Percentiles rank a stretch among this genome's conserved stretches.
Evolutionary conservation across 495 filamentous ascomycete species (phyloP).

Genomic region (Cenococcum geophilum): DNA sequence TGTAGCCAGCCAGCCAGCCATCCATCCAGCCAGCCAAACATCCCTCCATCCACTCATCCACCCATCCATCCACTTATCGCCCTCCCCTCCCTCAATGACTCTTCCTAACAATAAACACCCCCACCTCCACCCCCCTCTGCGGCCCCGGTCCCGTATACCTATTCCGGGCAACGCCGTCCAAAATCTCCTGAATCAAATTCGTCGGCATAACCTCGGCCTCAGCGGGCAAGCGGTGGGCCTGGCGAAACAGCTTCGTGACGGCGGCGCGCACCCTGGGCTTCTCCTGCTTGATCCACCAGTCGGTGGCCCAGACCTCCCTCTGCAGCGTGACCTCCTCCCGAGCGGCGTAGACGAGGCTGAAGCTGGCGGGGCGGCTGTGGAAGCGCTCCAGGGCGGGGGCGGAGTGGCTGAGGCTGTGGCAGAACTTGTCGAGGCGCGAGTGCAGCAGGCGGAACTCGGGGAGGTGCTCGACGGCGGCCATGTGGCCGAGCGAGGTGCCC

Average conservation of each 20-base stretch:
- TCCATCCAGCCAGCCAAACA: too few relatives aligned
- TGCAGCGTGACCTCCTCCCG: conserved; percentile 50
- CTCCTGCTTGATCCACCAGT: conserved; percentile 71
- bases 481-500: conserved; percentile 50
- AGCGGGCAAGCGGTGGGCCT: conserved; percentile 43
- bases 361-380: conserved; percentile 30
- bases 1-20: too few relatives aligned
- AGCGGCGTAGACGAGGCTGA: conserved; percentile 48
- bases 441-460: conserved; percentile 53
- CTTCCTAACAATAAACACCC: conserved; percentile 33
- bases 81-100: too few relatives aligned
- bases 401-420: conserved; percentile 31
- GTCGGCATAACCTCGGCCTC: conserved; percentile 45
- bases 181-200: conserved; percentile 55
- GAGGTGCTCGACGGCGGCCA: conserved; percentile 54
- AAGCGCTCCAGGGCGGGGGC: conserved; percentile 37
- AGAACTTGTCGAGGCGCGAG: conserved; percentile 47
- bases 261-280: conserved; percentile 57
- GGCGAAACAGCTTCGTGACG: conserved; percentile 54
- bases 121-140: conserved; percentile 39
- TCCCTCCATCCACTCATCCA: too few relatives aligned
- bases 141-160: conserved; percentile 20
- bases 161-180: conserved; percentile 49
- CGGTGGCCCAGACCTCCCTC: conserved; percentile 53
- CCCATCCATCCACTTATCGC: too few relatives aligned